Base-by-base conservation (phyloP, 1,139 yeast genomes). In the Hansenula sp. region DNA sequence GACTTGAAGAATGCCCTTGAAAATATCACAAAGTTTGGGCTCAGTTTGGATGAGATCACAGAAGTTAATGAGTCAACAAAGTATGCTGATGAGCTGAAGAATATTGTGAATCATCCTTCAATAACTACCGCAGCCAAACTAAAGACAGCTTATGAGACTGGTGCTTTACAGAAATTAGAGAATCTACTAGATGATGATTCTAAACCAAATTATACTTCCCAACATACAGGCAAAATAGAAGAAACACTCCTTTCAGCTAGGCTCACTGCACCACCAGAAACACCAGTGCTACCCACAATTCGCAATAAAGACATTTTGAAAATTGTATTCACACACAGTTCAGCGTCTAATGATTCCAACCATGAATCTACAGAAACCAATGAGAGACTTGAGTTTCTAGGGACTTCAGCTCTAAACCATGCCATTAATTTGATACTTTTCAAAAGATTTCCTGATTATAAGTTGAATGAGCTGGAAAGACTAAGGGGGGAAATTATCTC, bases 371-470 rank as follows among this genome's bases (percentile, higher is more conserved):
- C 39, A 65, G 73, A 18, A 73, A 72, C 87, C 55, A 87, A 90
- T 60, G 97, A 90, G 66, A 72, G 97, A 39, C 68, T 90, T 32
- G 97, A 90, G 62, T 90, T 87, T 56, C 65, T 87, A 32, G 97
- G 97, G 14, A 97, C 90, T 62, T 79, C 96, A 1, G 76, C 87
- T 17, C 68, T 90, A 48, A 85, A 87, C 18, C 22, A 25, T 25
- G 62, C 77, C 37, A 75, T 80, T 3, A 78, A 89, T 0, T 63
- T 72, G 35, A 66, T 82, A 34, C 64, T 83, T 12, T 82, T 68
- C 51, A 64, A 68, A 13, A 59, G 71, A 43, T 81, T 79, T 51
- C 84, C 86, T 0, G 62, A 69, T 34, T 77, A 76, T n/a, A 65
- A 97, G 97, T 20, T 81, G 77, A 35, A 64, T 90, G 44, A 78